A percentile compares a stretch with the other conserved stretches of the same genome.
Evolutionary conservation across 305 asterid genomes (phyloP).

Genomic region (Solanum hybrid): DNA sequence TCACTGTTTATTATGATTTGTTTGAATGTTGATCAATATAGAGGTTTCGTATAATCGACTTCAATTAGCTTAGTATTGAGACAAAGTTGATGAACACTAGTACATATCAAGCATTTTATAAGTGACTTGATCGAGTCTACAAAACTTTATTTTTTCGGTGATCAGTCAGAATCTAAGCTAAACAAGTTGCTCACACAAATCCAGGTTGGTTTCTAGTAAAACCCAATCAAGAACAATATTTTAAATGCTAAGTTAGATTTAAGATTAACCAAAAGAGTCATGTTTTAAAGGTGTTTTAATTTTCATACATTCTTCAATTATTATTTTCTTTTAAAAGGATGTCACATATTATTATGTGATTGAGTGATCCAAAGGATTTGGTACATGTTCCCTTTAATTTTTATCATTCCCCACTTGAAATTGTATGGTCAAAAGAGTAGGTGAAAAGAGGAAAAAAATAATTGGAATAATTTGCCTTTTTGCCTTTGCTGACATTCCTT

Average conservation of each 20-base stretch:
- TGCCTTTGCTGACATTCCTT: background rate
- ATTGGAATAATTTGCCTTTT: background rate
- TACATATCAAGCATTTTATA: background rate
- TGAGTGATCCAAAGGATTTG: conserved; percentile 2
- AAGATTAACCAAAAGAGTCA: background rate
- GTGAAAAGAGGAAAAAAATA: background rate
- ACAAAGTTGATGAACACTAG: background rate
- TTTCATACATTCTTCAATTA: background rate
- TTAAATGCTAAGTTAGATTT: background rate
- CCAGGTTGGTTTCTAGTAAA: background rate
- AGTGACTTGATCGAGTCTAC: background rate
- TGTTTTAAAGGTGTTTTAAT: background rate
- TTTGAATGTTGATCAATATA: background rate
- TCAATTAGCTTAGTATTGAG: background rate
- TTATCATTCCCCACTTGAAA: background rate
- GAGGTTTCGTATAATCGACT: background rate
- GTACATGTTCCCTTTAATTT: background rate
- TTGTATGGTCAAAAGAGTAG: background rate
- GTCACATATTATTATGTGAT: background rate
- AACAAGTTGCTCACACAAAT: background rate
- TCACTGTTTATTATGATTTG: background rate
- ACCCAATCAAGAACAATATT: background rate
- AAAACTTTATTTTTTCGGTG: background rate
- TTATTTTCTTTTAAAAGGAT: background rate
- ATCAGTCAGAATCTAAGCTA: background rate